Base-by-base conservation (phyloP, 495 filamentous ascomycete species). In the Rostrohypoxylon terebratum region DNA sequence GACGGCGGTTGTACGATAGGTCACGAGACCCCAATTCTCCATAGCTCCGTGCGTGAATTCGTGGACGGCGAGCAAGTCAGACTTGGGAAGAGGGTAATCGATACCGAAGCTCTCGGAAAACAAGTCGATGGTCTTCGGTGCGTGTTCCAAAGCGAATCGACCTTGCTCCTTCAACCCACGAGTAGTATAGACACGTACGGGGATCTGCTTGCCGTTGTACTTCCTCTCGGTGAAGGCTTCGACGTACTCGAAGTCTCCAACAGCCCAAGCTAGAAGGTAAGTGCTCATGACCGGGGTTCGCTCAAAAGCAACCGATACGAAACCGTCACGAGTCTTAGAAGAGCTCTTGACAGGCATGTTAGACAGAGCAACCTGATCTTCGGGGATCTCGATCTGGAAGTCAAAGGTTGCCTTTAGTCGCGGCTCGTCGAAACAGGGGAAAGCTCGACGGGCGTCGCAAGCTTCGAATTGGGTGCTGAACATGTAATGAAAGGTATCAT, bases 381-480 rank as follows among this genome's bases (percentile, higher is more conserved):
- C 90, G 23, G 96, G 96, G 10, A 97, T 87, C 82, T 97, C 94
- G 55, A 99, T 92, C 73, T 91, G 85, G 63, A 99, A 92, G 79
- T 97, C 95, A 76, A 97, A 98, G 7, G 93, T 93, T 23, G 96
- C 93, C 81, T 99, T 99, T 57, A 98, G 85, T 75, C 96, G 98
- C 18, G 96, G 96, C 83, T 99, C 96, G 77, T 99, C 96, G 74
- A 98, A 98, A 84, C 96, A 98, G 48, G 96, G 96, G 80, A 99
- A 96, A 20, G 94, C 94, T 72, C 94, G 85, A 59, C 96, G 89
- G 45, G 96, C 96, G 84, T 98, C 96, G 77, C 94, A 97, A 45
- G 94, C 90, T 82, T 99, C 96, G 75, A 99, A 98, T 81, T 99
- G 96, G 44, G 96, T 99, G 81, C 90, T 94, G 78, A 96, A 88